These are phyloP conservation scores for Erodium texanum DNA, from an alignment of 441 rosid species.

Conservation along the genomic window DNA sequence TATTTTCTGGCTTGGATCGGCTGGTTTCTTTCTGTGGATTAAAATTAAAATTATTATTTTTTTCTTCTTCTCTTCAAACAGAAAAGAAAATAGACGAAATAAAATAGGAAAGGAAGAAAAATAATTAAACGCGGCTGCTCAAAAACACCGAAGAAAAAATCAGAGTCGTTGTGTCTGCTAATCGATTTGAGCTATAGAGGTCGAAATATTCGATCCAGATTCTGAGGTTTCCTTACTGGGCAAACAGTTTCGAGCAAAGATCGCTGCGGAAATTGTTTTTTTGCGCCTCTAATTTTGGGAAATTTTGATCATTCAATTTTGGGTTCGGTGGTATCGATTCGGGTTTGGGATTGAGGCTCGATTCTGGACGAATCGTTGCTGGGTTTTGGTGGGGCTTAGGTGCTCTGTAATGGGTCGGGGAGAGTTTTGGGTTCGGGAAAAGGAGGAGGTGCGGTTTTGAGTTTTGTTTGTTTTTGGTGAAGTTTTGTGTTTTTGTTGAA, in stretches of 20 bases:
- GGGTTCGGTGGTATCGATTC: not conserved
- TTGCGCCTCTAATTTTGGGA: not conserved
- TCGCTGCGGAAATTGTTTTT: not conserved
- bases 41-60: no score
- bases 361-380: not conserved
- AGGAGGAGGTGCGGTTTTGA: conserved; percentile 5
- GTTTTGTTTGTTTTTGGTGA: not conserved
- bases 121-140: not conserved
- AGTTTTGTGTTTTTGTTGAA: not conserved
- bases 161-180: not conserved
- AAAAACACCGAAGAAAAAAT: not conserved
- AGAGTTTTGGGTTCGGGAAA: conserved; percentile 1
- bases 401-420: not conserved
- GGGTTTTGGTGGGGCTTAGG: conserved; percentile 9
- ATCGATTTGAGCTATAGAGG: conserved; percentile 4
- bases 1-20: not conserved
- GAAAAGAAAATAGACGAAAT: not conserved
- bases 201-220: conserved; percentile 4
- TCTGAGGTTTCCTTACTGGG: not conserved
- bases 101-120: not conserved
- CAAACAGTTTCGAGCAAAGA: not conserved
- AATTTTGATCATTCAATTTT: not conserved
- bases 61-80: not conserved
- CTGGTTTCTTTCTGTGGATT: not conserved
- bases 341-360: not conserved